A percentile compares a stretch with the other conserved stretches of the same genome.
phyloP scores from a whole-genome alignment of 2,329 filamentous ascomycete species.

The Sarocladiaceae sp. region DNA sequence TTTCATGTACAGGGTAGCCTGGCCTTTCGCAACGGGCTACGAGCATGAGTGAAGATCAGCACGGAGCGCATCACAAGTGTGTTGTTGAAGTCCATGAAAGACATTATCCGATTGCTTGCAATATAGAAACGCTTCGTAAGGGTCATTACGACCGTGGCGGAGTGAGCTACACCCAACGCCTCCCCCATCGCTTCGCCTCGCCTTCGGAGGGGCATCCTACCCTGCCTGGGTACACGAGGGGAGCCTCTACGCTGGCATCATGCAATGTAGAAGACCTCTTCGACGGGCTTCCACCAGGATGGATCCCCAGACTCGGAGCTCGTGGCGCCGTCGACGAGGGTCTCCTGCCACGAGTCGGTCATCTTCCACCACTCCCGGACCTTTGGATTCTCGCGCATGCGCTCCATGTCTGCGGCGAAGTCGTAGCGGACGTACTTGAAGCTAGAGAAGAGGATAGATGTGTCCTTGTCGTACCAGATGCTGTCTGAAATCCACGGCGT shows the following conservation, averaged over 20 bases:
- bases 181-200: too few species aligned
- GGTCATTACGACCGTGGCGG: too few species aligned
- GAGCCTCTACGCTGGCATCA: constrained; percentile 26
- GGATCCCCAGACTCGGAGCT: constrained; percentile 52
- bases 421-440: constrained; percentile 76
- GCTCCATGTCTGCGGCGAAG: constrained; percentile 68
- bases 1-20: too few species aligned
- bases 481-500: constrained; percentile 46
- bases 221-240: too few species aligned
- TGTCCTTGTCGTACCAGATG: constrained; percentile 61
- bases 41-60: too few species aligned
- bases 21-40: too few species aligned
- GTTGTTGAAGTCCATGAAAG: too few species aligned
- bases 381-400: constrained; percentile 65
- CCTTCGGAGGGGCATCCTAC: too few species aligned
- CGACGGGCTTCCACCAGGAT: constrained; percentile 63
- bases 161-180: too few species aligned
- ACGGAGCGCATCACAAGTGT: too few species aligned
- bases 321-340: constrained; percentile 51
- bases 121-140: too few species aligned
- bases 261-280: constrained; percentile 61
- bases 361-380: constrained; percentile 76
- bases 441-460: constrained; percentile 61
- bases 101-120: too few species aligned
- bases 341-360: constrained; percentile 71